Base-by-base conservation (phyloP, 495 filamentous ascomycete genomes). In the Talaromyces liani region DNA sequence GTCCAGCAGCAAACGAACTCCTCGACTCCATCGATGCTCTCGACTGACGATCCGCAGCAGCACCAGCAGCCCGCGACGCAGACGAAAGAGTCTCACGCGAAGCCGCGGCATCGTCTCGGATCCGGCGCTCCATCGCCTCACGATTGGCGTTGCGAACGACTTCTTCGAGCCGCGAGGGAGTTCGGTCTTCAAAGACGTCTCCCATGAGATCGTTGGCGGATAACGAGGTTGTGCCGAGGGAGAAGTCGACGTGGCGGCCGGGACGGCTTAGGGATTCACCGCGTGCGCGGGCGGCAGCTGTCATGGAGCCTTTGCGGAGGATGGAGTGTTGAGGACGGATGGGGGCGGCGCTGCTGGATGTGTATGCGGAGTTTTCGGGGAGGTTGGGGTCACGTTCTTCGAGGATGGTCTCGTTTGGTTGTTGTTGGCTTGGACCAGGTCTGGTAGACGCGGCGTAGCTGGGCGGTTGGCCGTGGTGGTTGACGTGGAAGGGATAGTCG, bases 231-330 rank as follows among this genome's bases (percentile, higher is more conserved):
- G 90, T 88, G 27, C 89, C 89, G 6, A 91, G 78, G 5, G 88
- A 89, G 74, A 92, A 92, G 68, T 92, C 90, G 31, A 91, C 86
- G 29, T 88, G 86, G 47, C 85, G 86, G 58, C 78, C 79, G 72
- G 86, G 84, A 14, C 69, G 67, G 1, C 80, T 77, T 22, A 82
- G 65, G 0, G 83, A 83, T 63, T 86, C 81, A 49, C 83, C 83
- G 25, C 85, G 83, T 18, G 76, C 70, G 4, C 86, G 79, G 10
- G 77, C 79, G 0, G 69, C 71, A 47, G 76, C 76, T 10, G 72
- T 70, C 20, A 73, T 65, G 63, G 76, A 71, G 61, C 75, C 78
- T 64, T 78, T 82, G 63, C 85, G 83, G 6, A 86, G 73, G 65
- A 87, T 85, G 1, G 83, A 85, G 14, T 76, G 76, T 47, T 82